Base-by-base conservation (phyloP, 2,329 filamentous ascomycete genomes). In the Simplicillium sp. region DNA sequence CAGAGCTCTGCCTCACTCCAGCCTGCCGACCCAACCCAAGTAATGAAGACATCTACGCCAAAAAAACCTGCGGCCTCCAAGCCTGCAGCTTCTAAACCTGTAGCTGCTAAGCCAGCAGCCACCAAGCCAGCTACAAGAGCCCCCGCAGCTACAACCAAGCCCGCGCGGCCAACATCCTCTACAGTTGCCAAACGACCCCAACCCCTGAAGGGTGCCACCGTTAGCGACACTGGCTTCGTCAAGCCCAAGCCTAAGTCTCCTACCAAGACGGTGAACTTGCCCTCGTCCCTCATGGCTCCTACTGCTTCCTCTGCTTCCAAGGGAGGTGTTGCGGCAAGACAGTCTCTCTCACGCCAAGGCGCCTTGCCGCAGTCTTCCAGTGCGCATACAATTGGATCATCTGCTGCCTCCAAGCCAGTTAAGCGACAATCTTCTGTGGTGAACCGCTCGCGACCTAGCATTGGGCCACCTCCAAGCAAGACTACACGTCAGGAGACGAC, bases 261-360 rank as follows among this genome's bases (percentile, higher is more conserved):
- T 2, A 87, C 84, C 2, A 75, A 78, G 41, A 82, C 82, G 9
- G 66, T 80, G 39, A 76, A 75, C 42, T 65, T 87, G 1, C 79
- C 83, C 8, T 67, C 82, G 9, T 80, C 81, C 43, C 65, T 87
- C 25, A 82, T 71, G 17, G 79, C 81, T 6, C 82, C 80, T 28
- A 88, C 84, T 3, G 75, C 82, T 17, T 71, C 84, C 1, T 87
- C 78, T 1, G 75, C 74, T 13, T 80, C 78, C 12, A 86, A 81
- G 58, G 66, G 48, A 25, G 20, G 20, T 17, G 48, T 48, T n/a
- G 42, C 48, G 12, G 42, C 55, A 5, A 50, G 52, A 7, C 51
- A 52, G 29, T 48, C 50, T 11, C 39, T 46, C n/a, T 48, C 46
- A 12, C 46, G 52, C 29, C 50, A 57, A 39, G 47, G 56, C 64